phyloP scores from a whole-genome alignment of 768 basidiomycete genomes.

The Tricholomella constricta region DNA sequence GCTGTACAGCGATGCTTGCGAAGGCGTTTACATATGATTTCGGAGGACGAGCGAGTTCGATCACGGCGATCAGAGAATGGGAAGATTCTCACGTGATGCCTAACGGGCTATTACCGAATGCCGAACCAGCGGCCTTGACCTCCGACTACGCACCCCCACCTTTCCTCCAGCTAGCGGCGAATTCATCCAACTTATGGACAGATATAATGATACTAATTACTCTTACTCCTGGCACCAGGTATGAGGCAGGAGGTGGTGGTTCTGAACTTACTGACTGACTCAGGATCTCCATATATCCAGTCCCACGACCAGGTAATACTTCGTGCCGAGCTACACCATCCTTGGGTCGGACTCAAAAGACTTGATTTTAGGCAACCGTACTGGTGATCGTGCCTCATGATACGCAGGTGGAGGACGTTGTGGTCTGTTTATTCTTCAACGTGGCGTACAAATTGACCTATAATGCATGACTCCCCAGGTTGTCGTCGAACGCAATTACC shows the following conservation, averaged over 20 bases:
- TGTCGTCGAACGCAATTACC: slow-evolving; percentile 66
- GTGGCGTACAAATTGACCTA: neutral
- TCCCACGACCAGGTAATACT: slow-evolving; percentile 81
- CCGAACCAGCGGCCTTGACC: neutral
- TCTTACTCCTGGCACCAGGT: slow-evolving; percentile 90
- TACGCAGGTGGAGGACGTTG: slow-evolving; percentile 70
- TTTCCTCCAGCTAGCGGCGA: slow-evolving; percentile 6
- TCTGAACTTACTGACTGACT: slow-evolving; percentile 14
- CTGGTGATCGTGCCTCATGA: slow-evolving; percentile 73
- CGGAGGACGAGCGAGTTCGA: too few species aligned
- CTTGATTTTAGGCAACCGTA: slow-evolving; percentile 63
- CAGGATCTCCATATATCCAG: slow-evolving; percentile 39
- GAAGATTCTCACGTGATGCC: neutral
- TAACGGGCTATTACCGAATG: slow-evolving; percentile 12
- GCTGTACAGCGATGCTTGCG: too few species aligned
- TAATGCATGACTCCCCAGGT: slow-evolving; percentile 47
- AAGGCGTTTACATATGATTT: too few species aligned
- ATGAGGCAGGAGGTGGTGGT: slow-evolving; percentile 24
- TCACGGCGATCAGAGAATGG: neutral
- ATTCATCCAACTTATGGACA: slow-evolving; percentile 33
- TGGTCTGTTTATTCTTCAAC: slow-evolving; percentile 35
- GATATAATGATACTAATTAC: slow-evolving; percentile 41
- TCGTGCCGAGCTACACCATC: slow-evolving; percentile 12
- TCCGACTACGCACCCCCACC: slow-evolving; percentile 6
- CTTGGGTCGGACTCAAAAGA: slow-evolving; percentile 8